Evolutionary conservation across 2,329 filamentous ascomycete genomes (phyloP), one percentile per base, ranked within the genome.

Genomic region (Cercospora sp.): DNA sequence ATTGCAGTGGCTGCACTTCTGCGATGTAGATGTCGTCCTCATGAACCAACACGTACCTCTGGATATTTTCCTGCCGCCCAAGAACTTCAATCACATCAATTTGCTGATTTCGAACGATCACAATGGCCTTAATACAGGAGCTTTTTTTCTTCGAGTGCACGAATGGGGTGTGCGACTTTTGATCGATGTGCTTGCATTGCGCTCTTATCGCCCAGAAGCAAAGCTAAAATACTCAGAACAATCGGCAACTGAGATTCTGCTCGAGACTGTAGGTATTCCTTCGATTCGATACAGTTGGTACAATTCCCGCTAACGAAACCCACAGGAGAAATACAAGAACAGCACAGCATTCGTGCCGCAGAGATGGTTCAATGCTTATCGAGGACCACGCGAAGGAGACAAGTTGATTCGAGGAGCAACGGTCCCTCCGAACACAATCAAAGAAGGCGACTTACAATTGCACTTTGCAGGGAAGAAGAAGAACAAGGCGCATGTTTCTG

Each of bases 31-130:
- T 51, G 69, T 73, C 34, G 64, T 79, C 28, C 61, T 79, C 26
- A 65, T 76, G 55, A 79, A 80, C 37, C 71, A 71, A 7, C 49
- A 67, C 18, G 70, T 79, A 18, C 75, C 78, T 1, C 64, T 78
- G 30, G 73, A 77, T 9, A 68, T 71, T 21, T 80, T 80, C 68
- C 69, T 79, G 1, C 79, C 78, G 6, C 76, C 77, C 0, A 45
- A 66, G 13, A 43, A 61, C 2, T 70, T 71, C 45, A 57, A 70
- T n/a, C 59, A 73, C 21, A 62, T 77, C 63, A 67, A 75, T 30
- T 68, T 77, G 30, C 65, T 80, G 18, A 72, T 73, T 53, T 72
- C 74, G 5, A 70, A 72, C 43, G 73, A 77, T 57, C 63, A 69
- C 45, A 71, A 74, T 63, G 74, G 72, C n/a, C 65, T 80, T 57